A percentile compares a stretch with the other conserved stretches of the same genome.
phyloP scores from a whole-genome alignment of 2,329 filamentous ascomycete species.

The Beauveria australis region DNA sequence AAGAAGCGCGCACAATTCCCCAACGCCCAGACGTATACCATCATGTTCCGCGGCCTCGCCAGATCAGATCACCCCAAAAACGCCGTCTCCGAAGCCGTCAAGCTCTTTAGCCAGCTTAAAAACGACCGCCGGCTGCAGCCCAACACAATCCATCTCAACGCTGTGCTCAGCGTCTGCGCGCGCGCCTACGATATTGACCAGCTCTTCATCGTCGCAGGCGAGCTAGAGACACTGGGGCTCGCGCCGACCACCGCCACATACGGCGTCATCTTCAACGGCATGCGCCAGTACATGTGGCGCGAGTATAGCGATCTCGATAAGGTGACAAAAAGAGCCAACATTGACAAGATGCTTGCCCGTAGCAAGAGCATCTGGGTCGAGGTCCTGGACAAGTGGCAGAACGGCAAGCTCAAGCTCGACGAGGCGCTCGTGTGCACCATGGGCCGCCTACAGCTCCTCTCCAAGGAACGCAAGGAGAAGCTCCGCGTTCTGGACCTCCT shows the following conservation, averaged over 20 bases:
- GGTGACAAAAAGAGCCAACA: conserved; percentile 26
- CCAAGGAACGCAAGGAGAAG: conserved; percentile 50
- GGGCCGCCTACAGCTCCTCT: conserved; percentile 66
- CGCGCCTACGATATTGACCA: conserved; percentile 68
- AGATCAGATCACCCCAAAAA: conserved; percentile 47
- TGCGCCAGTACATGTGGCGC: conserved; percentile 37
- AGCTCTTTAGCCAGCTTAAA: conserved; percentile 69
- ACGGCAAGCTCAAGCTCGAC: conserved; percentile 63
- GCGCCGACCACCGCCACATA: conserved; percentile 66
- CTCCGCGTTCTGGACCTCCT: conserved; percentile 67
- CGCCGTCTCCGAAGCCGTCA: conserved; percentile 60
- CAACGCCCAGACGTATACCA: conserved; percentile 75
- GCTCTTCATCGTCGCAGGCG: conserved; percentile 68
- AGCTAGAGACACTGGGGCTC: conserved; percentile 55
- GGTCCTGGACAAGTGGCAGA: conserved; percentile 65
- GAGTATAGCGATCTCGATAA: conserved; percentile 19
- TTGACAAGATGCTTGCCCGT: conserved; percentile 48
- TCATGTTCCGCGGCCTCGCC: conserved; percentile 69
- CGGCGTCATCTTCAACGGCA: conserved; percentile 71
- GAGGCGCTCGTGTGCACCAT: conserved; percentile 74
- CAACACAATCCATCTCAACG: conserved; percentile 78
- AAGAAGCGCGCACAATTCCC: conserved; percentile 83
- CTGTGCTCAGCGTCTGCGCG: conserved; percentile 74
- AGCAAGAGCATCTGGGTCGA: conserved; percentile 75
- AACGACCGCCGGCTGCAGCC: conserved; percentile 56